Evolutionary conservation across 345 rosid species (phyloP).

Genomic region (Alliaria petiolata): DNA sequence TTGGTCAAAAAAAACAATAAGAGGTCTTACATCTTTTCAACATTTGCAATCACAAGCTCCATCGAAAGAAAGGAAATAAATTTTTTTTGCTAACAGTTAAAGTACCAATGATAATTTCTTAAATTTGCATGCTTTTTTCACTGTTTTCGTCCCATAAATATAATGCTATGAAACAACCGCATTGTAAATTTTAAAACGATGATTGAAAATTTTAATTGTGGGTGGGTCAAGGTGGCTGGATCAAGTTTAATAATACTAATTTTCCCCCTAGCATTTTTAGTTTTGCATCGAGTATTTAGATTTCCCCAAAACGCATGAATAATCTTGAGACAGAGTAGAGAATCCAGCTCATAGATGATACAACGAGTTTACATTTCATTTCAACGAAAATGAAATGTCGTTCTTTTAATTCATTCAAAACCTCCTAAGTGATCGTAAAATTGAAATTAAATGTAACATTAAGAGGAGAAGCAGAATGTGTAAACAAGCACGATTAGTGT

Average conservation of each 20-base stretch:
- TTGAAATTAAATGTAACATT: neutral
- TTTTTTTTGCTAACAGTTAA: conserved; percentile 21
- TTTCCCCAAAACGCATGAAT: neutral
- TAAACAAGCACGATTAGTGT: conserved; percentile 17
- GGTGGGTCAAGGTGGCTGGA: too few species aligned
- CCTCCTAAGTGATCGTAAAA: neutral
- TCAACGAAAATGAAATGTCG: too few species aligned
- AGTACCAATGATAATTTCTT: conserved; percentile 5
- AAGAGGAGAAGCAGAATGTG: conserved; percentile 7
- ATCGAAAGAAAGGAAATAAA: conserved; percentile 17
- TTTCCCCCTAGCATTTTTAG: neutral
- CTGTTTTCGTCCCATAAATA: neutral
- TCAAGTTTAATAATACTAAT: neutral
- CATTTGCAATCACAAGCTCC: conserved; percentile 16
- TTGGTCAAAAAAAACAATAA: conserved; percentile 14
- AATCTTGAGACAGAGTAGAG: neutral
- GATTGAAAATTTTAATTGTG: neutral
- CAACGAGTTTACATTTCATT: neutral
- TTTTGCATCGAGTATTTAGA: neutral
- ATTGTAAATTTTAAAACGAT: neutral
- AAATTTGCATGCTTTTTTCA: conserved; percentile 1
- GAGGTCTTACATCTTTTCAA: neutral
- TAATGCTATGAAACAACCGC: neutral
- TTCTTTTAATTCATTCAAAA: neutral
- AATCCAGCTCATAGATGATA: too few species aligned